phyloP scores from a whole-genome alignment of 345 rosid genomes.

The Bruguiera gymnorhiza region DNA sequence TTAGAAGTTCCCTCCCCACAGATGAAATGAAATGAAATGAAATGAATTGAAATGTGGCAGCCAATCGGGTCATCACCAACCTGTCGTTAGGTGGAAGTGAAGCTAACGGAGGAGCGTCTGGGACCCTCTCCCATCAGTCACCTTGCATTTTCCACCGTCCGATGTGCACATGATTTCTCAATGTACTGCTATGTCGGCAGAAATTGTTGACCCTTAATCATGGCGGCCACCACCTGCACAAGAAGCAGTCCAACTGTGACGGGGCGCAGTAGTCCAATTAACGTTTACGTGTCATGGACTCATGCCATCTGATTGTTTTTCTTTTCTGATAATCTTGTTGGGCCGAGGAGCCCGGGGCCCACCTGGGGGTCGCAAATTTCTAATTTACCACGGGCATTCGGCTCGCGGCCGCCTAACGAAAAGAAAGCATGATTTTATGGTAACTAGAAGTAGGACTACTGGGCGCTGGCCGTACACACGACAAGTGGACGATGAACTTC shows the following conservation, averaged over 20 bases:
- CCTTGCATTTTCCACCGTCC: neutral
- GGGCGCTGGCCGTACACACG: neutral
- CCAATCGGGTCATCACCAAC: neutral
- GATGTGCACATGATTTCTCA: neutral
- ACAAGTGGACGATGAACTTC: slow-evolving; percentile 11
- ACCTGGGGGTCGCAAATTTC: slow-evolving; percentile 11
- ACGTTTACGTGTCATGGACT: slow-evolving; percentile 19
- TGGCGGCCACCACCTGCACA: slow-evolving; percentile 12
- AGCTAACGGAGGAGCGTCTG: neutral
- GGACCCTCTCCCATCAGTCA: neutral
- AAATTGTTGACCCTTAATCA: neutral
- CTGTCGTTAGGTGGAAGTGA: slow-evolving; percentile 7
- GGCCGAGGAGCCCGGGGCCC: slow-evolving; percentile 10
- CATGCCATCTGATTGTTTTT: slow-evolving; percentile 9
- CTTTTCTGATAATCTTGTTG: neutral
- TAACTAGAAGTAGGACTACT: neutral
- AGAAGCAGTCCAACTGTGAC: neutral
- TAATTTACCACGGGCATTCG: slow-evolving; percentile 21
- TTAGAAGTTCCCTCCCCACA: neutral
- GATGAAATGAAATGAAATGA: neutral
- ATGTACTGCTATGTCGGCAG: neutral
- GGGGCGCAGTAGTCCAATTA: slow-evolving; percentile 8
- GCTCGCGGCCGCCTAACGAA: neutral
- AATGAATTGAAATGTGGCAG: too few species aligned
- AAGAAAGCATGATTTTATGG: slow-evolving; percentile 8